Evolutionary conservation across 345 rosid species (phyloP), one percentile per base, ranked within the genome.

Genomic region (Nasturtium officinale): DNA sequence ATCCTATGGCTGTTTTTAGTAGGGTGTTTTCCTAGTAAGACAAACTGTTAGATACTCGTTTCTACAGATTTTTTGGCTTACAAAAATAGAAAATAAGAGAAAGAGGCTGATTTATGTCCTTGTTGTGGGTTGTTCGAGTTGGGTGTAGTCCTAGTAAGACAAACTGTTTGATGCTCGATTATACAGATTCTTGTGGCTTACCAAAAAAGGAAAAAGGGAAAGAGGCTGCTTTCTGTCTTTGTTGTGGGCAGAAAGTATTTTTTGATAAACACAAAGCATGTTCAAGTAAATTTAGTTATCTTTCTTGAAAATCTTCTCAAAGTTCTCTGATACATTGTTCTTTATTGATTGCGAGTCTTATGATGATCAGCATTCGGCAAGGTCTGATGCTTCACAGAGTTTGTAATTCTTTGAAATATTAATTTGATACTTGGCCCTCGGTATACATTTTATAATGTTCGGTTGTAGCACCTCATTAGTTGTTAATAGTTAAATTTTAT

Each of bases 191-290:
- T 29, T 62, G 15, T 72, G 33, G 26, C 61, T 26, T 25, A 61
- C 58, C 33, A 18, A 43, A 30, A 67, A n/a, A 30, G 5, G 3
- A 18, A 13, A 57, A 46, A 57, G 26, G 38, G 21, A 37, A 18
- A 62, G 52, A 72, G 32, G 10, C 29, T 61, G 61, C 11, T 61
- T 61, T 60, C 47, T 70, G 23, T 30, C 40, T 61, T 71, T 71
- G 52, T 48, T 71, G 30, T 48, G 35, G 17, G 43, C 33, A 59
- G 25, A 46, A 40, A 40, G 11, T 67, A 25, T 68, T 16, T 68
- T 37, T 65, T 43, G 63, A 56, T 68, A 26, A 50, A 52, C 42
- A 45, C 17, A 51, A 52, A 4, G 60, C 29, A 37, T 72, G 23
- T 37, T 72, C 54, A 7, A 51, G 29, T 38, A 20, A 71, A 20